Evolutionary conservation across 2,329 filamentous ascomycete species (phyloP), one percentile per base, ranked within the genome.

Genomic region (Neocucurbitaria cava): DNA sequence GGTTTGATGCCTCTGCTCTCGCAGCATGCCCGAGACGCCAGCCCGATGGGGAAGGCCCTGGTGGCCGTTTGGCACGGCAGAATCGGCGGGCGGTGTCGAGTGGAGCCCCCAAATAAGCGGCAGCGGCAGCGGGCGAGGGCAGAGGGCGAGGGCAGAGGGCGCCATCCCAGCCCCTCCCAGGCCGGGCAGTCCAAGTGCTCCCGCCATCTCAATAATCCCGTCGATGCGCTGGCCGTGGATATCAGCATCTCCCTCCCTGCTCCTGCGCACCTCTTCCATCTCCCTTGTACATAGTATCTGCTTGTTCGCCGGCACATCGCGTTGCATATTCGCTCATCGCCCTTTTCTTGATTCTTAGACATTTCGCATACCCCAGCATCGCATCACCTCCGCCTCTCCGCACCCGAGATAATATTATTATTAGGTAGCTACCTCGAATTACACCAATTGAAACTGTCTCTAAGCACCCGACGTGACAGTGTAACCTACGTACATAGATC

Each of bases 391-490:
- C 57, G 43, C 59, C 40, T 45, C 46, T 49, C 45, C 51, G 46
- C 56, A 42, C 39, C 24, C 40, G 26, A 40, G 23, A 38, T 45
- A 52, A 49, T 47, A 30, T 38, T 64, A 52, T 51, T 47, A 30
- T 38, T 64, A 68, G 64, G 63, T 64, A 69, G 65, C 64, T 62
- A 57, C 54, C 52, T 52, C 57, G 52, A 58, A 49, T 59, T 48
- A 53, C 52, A 40, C 52, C 55, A 51, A 52, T 61, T 46, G 56
- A 53, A 58, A 45, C 46, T 26, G 11, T 38, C 15, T 57, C 58
- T 56, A 56, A 65, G 58, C 49, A 41, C 44, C 39, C 51, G 46
- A 42, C 48, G 65, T 67, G 59, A 60, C 49, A 65, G 65, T 62
- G 52, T 56, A 56, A 60, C 60, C 26, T 49, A 33, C 46, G 36